Percentiles rank a stretch among this genome's conserved stretches.
Evolutionary conservation across 345 rosid species (phyloP).

Genomic region (Schrenkiella parvula): DNA sequence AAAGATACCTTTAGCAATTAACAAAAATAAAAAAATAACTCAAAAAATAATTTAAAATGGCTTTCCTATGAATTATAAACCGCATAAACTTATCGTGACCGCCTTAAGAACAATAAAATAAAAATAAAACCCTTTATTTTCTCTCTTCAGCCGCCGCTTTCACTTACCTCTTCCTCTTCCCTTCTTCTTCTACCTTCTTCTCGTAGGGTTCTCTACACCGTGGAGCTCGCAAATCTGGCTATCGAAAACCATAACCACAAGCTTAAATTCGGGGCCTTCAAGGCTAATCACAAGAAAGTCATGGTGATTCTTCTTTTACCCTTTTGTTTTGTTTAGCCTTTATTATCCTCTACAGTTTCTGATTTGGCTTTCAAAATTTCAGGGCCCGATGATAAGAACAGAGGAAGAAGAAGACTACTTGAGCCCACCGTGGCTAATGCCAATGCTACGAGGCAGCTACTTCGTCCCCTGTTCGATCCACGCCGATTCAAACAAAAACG

Average conservation of each 20-base stretch:
- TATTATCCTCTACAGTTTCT: not conserved
- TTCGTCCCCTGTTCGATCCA: slow-evolving; percentile 69
- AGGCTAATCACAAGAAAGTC: slow-evolving; percentile 40
- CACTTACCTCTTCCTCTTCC: slow-evolving; percentile 15
- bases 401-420: slow-evolving; percentile 33
- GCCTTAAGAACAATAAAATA: slow-evolving; percentile 17
- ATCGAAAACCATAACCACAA: slow-evolving; percentile 26
- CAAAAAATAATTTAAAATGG: not conserved
- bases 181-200: slow-evolving; percentile 10
- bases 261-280: slow-evolving; percentile 31
- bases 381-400: slow-evolving; percentile 45
- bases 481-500: slow-evolving; percentile 69
- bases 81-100: slow-evolving; percentile 35
- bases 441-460: slow-evolving; percentile 69
- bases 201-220: not conserved
- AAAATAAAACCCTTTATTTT: slow-evolving; percentile 8
- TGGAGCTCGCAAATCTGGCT: slow-evolving; percentile 34
- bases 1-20: slow-evolving; percentile 17
- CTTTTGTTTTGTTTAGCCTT: not conserved
- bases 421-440: slow-evolving; percentile 71
- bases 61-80: slow-evolving; percentile 25
- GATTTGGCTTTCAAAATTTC: not conserved
- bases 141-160: slow-evolving; percentile 39
- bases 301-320: slow-evolving; percentile 37
- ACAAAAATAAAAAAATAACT: slow-evolving; percentile 4